These are phyloP conservation scores for Fraxinus latifolia DNA, from an alignment of 305 asterid species.

Conservation along the genomic window DNA sequence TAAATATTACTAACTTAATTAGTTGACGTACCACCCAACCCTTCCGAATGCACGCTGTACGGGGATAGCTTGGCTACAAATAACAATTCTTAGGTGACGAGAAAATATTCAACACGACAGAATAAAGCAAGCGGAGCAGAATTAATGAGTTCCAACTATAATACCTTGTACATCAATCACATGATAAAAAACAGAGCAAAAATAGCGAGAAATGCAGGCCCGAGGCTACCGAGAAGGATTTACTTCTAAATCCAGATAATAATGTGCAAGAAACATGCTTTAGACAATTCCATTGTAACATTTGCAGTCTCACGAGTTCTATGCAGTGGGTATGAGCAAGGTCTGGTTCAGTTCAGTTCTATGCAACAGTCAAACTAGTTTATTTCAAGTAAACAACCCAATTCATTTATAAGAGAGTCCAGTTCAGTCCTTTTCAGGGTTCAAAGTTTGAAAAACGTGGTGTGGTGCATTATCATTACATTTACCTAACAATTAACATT, in stretches of 20 bases:
- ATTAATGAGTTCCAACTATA: neutral
- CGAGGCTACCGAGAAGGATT: slow-evolving; percentile 11
- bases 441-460: neutral
- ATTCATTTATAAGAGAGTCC: neutral
- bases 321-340: neutral
- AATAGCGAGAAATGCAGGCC: neutral
- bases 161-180: slow-evolving; percentile 9
- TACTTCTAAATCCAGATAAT: slow-evolving; percentile 4
- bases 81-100: slow-evolving; percentile 18
- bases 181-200: slow-evolving; percentile 13
- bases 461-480: neutral
- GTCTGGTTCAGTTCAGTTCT: neutral
- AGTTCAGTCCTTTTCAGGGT: neutral
- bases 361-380: neutral
- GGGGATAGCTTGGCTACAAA: slow-evolving; percentile 68
- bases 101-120: neutral
- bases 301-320: neutral
- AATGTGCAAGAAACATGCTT: neutral
- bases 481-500: neutral
- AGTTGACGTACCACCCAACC: slow-evolving; percentile 63
- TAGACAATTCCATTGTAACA: neutral
- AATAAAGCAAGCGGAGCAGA: slow-evolving; percentile 6
- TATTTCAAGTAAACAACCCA: neutral
- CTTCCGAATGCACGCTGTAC: slow-evolving; percentile 48
- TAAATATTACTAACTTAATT: slow-evolving; percentile 49